Evolutionary conservation across 495 filamentous ascomycete genomes (phyloP).

Genomic region (Podospora appendiculata): DNA sequence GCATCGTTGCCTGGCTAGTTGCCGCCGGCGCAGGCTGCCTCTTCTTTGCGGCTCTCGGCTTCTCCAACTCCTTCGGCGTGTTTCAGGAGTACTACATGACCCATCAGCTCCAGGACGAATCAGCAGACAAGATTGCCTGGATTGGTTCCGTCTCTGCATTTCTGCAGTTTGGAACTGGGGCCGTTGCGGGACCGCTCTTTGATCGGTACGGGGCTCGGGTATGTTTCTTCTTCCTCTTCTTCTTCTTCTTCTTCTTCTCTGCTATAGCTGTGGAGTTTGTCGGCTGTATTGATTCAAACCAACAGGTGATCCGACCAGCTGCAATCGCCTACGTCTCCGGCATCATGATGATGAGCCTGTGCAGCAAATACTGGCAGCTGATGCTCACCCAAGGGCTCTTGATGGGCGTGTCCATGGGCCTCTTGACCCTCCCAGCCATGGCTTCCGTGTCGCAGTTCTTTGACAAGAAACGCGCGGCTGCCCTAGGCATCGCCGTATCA

Average conservation of each 20-base stretch:
- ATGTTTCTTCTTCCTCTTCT: conserved; percentile 5
- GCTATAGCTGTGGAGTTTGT: neutral
- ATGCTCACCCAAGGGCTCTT: conserved; percentile 54
- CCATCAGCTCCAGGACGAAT: conserved; percentile 34
- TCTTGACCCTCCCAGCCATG: conserved; percentile 45
- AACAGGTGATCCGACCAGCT: conserved; percentile 33
- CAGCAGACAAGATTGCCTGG: conserved; percentile 48
- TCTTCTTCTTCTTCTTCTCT: conserved; percentile 12
- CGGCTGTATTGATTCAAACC: conserved; percentile 31
- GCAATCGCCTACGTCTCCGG: conserved; percentile 28
- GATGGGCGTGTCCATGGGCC: conserved; percentile 39
- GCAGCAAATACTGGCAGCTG: conserved; percentile 53
- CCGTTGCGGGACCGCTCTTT: conserved; percentile 39
- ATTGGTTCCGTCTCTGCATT: conserved; percentile 45
- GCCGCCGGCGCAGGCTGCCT: conserved; percentile 10
- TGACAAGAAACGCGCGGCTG: conserved; percentile 42
- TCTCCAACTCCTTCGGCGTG: conserved; percentile 53
- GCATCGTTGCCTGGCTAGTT: conserved; percentile 18
- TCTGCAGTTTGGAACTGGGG: conserved; percentile 32
- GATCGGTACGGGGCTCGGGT: conserved; percentile 40
- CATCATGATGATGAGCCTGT: conserved; percentile 52
- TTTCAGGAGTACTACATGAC: conserved; percentile 55
- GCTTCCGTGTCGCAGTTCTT: conserved; percentile 49
- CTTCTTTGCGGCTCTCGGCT: conserved; percentile 51
- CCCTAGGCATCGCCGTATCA: conserved; percentile 45